Percentiles rank a stretch among this genome's conserved stretches.
Evolutionary conservation across 2,329 filamentous ascomycete species (phyloP).

Genomic region (Penicillium griseofulvum): DNA sequence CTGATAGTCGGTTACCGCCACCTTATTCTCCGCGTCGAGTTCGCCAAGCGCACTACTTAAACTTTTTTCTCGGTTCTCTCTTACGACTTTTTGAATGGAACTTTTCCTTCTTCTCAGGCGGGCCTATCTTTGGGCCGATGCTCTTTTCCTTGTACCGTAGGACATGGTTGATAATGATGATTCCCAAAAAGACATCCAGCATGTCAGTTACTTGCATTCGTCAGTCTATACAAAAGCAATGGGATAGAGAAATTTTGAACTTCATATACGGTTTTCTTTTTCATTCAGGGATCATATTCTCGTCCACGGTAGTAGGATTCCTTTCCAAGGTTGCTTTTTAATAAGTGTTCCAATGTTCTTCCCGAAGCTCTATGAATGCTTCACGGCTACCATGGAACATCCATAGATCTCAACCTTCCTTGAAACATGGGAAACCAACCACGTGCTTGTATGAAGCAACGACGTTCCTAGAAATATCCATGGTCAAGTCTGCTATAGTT

Average conservation of each 20-base stretch:
- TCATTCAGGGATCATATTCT: not conserved
- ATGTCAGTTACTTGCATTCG: constrained; percentile 34
- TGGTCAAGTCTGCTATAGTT: not conserved
- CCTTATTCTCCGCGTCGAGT: constrained; percentile 53
- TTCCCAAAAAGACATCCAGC: constrained; percentile 31
- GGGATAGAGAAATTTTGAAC: constrained; percentile 24
- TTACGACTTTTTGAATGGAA: constrained; percentile 32
- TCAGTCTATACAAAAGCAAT: constrained; percentile 31
- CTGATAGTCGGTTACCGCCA: constrained; percentile 51
- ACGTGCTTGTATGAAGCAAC: not conserved
- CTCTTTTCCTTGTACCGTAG: constrained; percentile 39
- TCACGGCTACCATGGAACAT: not conserved
- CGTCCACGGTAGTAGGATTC: not conserved
- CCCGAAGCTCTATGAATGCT: not conserved
- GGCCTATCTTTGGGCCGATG: constrained; percentile 29
- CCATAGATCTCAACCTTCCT: not conserved
- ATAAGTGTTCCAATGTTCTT: not conserved
- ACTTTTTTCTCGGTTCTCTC: constrained; percentile 26
- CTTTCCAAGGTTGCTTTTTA: too few species aligned
- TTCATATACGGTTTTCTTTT: not conserved
- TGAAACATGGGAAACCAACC: not conserved
- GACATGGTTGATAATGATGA: constrained; percentile 40
- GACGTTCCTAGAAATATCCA: not conserved
- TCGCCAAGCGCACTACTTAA: constrained; percentile 49
- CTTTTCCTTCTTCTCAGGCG: constrained; percentile 31